Base-by-base conservation (phyloP, 2,329 filamentous ascomycete species). In the Sclerotiophoma versabilis region DNA sequence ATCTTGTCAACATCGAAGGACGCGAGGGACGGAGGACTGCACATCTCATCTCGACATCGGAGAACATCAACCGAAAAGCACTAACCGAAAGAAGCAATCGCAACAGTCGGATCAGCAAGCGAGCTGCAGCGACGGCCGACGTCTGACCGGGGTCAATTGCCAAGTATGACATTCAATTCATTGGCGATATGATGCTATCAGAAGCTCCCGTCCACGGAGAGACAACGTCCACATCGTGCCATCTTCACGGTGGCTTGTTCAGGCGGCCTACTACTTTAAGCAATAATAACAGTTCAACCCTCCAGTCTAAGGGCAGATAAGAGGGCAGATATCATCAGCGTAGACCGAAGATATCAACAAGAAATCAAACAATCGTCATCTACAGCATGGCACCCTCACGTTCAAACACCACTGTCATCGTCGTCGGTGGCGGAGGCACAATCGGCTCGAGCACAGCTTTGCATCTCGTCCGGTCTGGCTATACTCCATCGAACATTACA, bases 391-490 rank as follows among this genome's bases (percentile, higher is more conserved):
- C 42, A 9, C 26, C 45, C 20, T 62, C 59, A 36, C 59, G 66
- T 33, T 49, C 49, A n/a, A 61, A 53, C 20, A 63, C 60, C 1
- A 70, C 59, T 9, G 58, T 72, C 19, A 68, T 82, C 37, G 69
- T 80, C 15, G 72, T 82, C 23, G 76, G 81, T n/a, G 81, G 81
- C 25, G 80, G 78, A 19, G 82, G 81, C 9, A 82, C 81, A 0
- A 83, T 81, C 70, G 82, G 81, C 11, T 47, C 44, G 8, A 77
- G 76, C 27, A 82, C 81, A n/a, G 81, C 81, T n/a, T 71, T 82
- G 17, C 77, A 83, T 59, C 73, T 84, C 5, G 77, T 80, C 22
- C 75, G 80, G 25, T 72, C 77, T 44, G 81, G 81, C 33, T 83
- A 82, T 62, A 75, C 72, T 32, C 67, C 69, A 4, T 69, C 75